Evolutionary conservation across 2,329 filamentous ascomycete species (phyloP), one percentile per base, ranked within the genome.

Genomic region (Apiospora kogelbergensis): DNA sequence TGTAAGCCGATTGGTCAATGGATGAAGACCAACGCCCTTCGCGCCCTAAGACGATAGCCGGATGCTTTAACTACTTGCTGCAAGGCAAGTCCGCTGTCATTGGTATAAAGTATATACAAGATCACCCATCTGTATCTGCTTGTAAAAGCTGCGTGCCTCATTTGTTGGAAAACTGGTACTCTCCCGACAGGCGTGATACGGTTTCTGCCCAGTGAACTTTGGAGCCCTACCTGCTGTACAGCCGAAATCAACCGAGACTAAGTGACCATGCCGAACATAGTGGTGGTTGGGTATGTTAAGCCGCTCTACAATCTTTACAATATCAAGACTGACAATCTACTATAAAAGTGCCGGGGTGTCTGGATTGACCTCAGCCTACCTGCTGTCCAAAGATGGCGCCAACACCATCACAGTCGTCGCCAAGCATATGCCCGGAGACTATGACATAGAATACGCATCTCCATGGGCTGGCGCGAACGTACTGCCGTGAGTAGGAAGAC

Each of bases 341-440:
- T 40, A 9, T n/a, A n/a, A 64, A 63, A 57, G 77, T 13, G 77
- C 78, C 60, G 77, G 78, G 7, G 77, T 79, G 33, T 77, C 76
- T 44, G 78, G 78, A 37, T 69, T 79, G 64, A 79, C 78, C 13
- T 75, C 75, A 68, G 77, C 78, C 15, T 78, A 78, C 66, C 72
- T 79, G 57, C 71, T 79, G 64, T 79, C 77, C 48, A 75, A 78
- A 71, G 71, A 76, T 68, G 71, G 71, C 45, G 72, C 69, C n/a
- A 78, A 79, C 73, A 71, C 53, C 45, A 68, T 97, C 72, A 94
- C 92, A 0, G 84, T 97, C 44, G 84, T 94, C 41, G 91, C 93
- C 6, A 97, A 95, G 77, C 92, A 97, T 78, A 96, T 97, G 91
- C 95, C 95, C 0, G 95, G 95, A 44, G 95, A 98, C 82, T 96